A percentile compares a stretch with the other conserved stretches of the same genome.
Conservation (phyloP, 2,329 filamentous ascomycete genomes). For the Bipolaris gigantea region DNA sequence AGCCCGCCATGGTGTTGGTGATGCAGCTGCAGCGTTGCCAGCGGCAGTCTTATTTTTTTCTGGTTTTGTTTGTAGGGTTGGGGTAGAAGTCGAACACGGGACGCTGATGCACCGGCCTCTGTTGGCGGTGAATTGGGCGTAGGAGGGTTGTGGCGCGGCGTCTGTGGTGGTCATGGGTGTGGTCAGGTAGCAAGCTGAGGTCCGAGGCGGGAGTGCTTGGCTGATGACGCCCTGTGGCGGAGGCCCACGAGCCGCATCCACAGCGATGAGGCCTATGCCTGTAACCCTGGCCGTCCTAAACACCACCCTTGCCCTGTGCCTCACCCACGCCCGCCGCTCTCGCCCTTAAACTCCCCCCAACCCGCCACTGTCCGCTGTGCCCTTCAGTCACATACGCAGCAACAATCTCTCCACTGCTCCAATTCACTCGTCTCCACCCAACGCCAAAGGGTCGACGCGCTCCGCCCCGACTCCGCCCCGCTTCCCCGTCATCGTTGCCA, state of each 20-base stretch:
- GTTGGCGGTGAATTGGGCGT: background rate
- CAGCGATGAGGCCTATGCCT: slow-evolving; percentile 1
- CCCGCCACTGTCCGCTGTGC: background rate
- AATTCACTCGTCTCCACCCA: background rate
- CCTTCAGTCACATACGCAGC: background rate
- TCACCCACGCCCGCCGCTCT: background rate
- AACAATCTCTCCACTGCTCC: background rate
- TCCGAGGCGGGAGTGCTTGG: slow-evolving; percentile 8
- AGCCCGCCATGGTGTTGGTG: slow-evolving; percentile 75
- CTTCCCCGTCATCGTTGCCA: slow-evolving; percentile 8
- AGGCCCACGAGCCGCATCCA: slow-evolving; percentile 12
- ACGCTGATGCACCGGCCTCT: background rate
- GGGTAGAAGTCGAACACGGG: no score
- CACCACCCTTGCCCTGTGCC: background rate
- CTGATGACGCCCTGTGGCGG: slow-evolving; percentile 16
- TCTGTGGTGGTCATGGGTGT: slow-evolving; percentile 1
- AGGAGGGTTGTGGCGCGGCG: background rate
- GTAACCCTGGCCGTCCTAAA: slow-evolving; percentile 7
- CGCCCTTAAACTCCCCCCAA: background rate
- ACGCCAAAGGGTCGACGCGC: background rate
- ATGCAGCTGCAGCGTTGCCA: slow-evolving; percentile 1
- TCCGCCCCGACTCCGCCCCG: slow-evolving; percentile 10
- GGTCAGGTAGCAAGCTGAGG: slow-evolving; percentile 16
- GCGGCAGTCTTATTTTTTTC: background rate
- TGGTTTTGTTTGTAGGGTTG: background rate